phyloP scores from a whole-genome alignment of 768 basidiomycete genomes.

The Pleurotus djamor region DNA sequence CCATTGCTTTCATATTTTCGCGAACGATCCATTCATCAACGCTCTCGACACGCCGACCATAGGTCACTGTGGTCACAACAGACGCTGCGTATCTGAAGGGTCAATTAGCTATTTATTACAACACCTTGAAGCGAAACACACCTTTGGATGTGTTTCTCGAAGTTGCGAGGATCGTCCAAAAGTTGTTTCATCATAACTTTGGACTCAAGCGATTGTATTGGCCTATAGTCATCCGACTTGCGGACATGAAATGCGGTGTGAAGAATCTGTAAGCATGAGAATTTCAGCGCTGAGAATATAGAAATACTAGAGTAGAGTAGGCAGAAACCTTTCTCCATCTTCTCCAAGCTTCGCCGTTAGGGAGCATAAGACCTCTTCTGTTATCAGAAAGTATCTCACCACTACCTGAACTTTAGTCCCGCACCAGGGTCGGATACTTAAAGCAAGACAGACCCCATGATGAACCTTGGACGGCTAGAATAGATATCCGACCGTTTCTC shows the following conservation, averaged over 20 bases:
- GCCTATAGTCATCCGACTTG: conserved; percentile 38
- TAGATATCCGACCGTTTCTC: conserved; percentile 47
- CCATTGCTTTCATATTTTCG: conserved; percentile 40
- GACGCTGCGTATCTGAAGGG: conserved; percentile 39
- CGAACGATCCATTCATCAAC: conserved; percentile 46
- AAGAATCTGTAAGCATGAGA: conserved; percentile 27
- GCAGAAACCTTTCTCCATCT: conserved; percentile 41
- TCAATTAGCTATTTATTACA: background rate
- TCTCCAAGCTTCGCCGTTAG: conserved; percentile 41
- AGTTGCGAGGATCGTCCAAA: conserved; percentile 32
- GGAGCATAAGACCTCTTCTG: conserved; percentile 42
- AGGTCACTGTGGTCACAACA: conserved; percentile 40
- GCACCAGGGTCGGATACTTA: background rate
- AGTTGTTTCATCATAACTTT: conserved; percentile 40
- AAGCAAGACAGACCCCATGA: conserved; percentile 31
- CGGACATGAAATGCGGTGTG: conserved; percentile 40
- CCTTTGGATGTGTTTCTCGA: conserved; percentile 40
- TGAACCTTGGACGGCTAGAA: conserved; percentile 44
- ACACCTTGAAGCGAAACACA: conserved; percentile 6
- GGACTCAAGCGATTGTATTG: conserved; percentile 46
- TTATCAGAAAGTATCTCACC: conserved; percentile 46
- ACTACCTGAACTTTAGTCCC: conserved; percentile 14
- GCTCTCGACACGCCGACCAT: conserved; percentile 39
- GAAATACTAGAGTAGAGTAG: background rate
- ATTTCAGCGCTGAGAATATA: background rate